These are phyloP conservation scores for Cubamyces lactineus DNA, from an alignment of 768 basidiomycete species.

Conservation along the genomic window DNA sequence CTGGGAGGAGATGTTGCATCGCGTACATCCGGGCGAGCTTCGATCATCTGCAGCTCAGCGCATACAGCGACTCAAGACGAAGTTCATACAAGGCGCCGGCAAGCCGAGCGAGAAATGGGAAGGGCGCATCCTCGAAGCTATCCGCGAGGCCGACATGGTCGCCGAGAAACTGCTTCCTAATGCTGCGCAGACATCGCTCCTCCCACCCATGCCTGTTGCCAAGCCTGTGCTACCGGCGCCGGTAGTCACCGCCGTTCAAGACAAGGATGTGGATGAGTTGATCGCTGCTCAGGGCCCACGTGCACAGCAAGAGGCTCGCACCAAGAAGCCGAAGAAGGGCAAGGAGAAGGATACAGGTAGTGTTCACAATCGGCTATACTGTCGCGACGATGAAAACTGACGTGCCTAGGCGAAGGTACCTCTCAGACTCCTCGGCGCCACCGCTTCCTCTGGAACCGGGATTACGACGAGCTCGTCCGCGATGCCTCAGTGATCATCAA, in stretches of 20 bases:
- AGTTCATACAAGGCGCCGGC: conserved; percentile 60
- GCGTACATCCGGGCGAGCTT: conserved; percentile 57
- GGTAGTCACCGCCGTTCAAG: conserved; percentile 45
- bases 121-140: conserved; percentile 55
- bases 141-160: conserved; percentile 57
- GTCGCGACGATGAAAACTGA: not conserved
- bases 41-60: conserved; percentile 52
- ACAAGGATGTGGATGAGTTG: conserved; percentile 54
- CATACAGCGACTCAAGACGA: conserved; percentile 55
- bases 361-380: conserved; percentile 20
- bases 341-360: conserved; percentile 41
- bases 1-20: conserved; percentile 62
- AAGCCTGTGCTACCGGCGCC: conserved; percentile 40
- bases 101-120: conserved; percentile 64
- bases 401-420: conserved; percentile 18
- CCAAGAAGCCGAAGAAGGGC: conserved; percentile 36
- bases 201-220: conserved; percentile 12
- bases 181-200: conserved; percentile 30
- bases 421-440: conserved; percentile 47
- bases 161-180: conserved; percentile 48
- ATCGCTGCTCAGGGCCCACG: conserved; percentile 57
- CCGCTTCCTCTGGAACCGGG: conserved; percentile 81
- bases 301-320: conserved; percentile 30
- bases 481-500: conserved; percentile 84
- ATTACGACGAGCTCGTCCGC: conserved; percentile 86